Percentiles rank a stretch among this genome's conserved stretches.
phyloP scores from a whole-genome alignment of 1,284 basidiomycete species.

The Ganoderma meredithae region DNA sequence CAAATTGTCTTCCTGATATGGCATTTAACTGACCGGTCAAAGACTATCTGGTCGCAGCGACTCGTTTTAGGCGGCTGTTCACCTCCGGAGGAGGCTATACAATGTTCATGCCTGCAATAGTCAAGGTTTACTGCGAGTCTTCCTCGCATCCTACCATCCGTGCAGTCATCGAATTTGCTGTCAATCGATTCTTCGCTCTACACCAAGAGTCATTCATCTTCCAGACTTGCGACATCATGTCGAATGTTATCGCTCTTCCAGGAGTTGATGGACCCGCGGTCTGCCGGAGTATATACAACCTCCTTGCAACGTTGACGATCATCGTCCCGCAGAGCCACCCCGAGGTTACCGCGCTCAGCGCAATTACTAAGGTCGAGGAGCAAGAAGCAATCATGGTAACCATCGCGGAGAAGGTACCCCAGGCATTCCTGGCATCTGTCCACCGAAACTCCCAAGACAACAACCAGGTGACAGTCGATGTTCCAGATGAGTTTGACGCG shows the following conservation, averaged over 20 bases:
- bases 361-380: constrained; percentile 73
- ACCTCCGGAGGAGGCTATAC: constrained; percentile 75
- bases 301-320: constrained; percentile 63
- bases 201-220: constrained; percentile 82
- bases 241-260: constrained; percentile 61
- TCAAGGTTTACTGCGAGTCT: constrained; percentile 72
- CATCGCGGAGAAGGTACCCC: constrained; percentile 72
- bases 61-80: constrained; percentile 80
- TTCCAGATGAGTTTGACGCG: constrained; percentile 70
- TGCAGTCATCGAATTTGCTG: constrained; percentile 75
- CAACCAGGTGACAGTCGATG: constrained; percentile 45
- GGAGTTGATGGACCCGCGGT: constrained; percentile 58
- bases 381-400: constrained; percentile 74
- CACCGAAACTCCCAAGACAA: constrained; percentile 44
- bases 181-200: constrained; percentile 77
- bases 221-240: constrained; percentile 72
- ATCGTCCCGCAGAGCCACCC: constrained; percentile 47
- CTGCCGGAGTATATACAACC: constrained; percentile 56
- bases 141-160: constrained; percentile 62
- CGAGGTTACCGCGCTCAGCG: constrained; percentile 73
- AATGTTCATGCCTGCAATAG: constrained; percentile 73
- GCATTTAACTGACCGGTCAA: background rate
- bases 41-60: constrained; percentile 69
- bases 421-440: constrained; percentile 65
- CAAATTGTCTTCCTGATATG: background rate